A percentile compares a stretch with the other conserved stretches of the same genome.
Evolutionary conservation across 495 filamentous ascomycete genomes (phyloP).

Genomic region (Hyphodiscus hymeniophilus): DNA sequence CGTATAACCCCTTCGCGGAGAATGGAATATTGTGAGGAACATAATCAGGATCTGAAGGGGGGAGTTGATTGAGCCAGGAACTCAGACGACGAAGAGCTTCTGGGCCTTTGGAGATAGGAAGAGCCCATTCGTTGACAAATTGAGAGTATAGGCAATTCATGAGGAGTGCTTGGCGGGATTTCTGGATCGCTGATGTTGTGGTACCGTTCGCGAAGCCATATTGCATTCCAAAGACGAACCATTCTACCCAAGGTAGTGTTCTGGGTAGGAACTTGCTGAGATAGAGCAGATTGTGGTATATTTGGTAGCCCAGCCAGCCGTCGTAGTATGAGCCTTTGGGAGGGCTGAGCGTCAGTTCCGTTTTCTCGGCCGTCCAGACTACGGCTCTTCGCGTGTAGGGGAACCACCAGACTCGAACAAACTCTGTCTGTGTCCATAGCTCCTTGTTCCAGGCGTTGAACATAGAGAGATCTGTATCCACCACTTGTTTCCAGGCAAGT

Average conservation of each 20-base stretch:
- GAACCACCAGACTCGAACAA: slow-evolving; percentile 94
- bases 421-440: slow-evolving; percentile 80
- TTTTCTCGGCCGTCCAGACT: slow-evolving; percentile 78
- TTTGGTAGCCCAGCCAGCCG: slow-evolving; percentile 67
- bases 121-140: slow-evolving; percentile 96
- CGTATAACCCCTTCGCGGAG: slow-evolving; percentile 66
- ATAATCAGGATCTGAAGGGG: slow-evolving; percentile 40
- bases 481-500: slow-evolving; percentile 75
- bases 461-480: slow-evolving; percentile 58
- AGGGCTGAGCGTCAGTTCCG: slow-evolving; percentile 34
- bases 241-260: slow-evolving; percentile 78
- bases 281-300: slow-evolving; percentile 84
- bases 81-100: slow-evolving; percentile 78
- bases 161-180: slow-evolving; percentile 66
- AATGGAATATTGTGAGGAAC: slow-evolving; percentile 70
- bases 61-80: slow-evolving; percentile 69
- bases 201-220: slow-evolving; percentile 74
- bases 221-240: slow-evolving; percentile 92
- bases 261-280: slow-evolving; percentile 68
- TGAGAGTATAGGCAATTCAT: slow-evolving; percentile 97
- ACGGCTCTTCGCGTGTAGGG: slow-evolving; percentile 82
- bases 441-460: slow-evolving; percentile 61
- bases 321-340: slow-evolving; percentile 62
- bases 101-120: slow-evolving; percentile 81
- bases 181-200: slow-evolving; percentile 64